These are phyloP conservation scores for Microbotryum saponariae DNA, from an alignment of 1,284 basidiomycete species.

Conservation along the genomic window DNA sequence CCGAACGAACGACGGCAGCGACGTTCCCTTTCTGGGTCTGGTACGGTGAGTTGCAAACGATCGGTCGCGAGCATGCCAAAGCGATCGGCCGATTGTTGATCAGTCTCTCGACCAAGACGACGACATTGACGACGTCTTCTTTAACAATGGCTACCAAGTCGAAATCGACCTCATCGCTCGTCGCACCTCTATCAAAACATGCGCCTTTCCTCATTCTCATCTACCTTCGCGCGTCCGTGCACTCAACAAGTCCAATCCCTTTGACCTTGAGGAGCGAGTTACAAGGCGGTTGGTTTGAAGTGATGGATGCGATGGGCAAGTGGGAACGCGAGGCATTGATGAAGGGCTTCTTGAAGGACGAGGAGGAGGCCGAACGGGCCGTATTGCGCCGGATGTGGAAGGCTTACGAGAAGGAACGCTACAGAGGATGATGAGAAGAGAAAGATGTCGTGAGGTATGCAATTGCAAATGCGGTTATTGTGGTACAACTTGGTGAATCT, in stretches of 20 bases:
- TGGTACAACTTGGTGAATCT: too few species aligned
- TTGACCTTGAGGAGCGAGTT: slow-evolving; percentile 25
- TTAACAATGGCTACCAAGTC: background rate
- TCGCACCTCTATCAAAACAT: slow-evolving; percentile 35
- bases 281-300: slow-evolving; percentile 31
- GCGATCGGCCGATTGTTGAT: slow-evolving; percentile 29
- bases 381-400: slow-evolving; percentile 31
- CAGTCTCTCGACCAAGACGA: slow-evolving; percentile 31
- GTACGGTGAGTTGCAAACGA: slow-evolving; percentile 14
- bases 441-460: too few species aligned
- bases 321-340: slow-evolving; percentile 36
- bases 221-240: slow-evolving; percentile 31
- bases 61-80: slow-evolving; percentile 20
- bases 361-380: slow-evolving; percentile 33
- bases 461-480: too few species aligned
- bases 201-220: slow-evolving; percentile 34
- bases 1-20: slow-evolving; percentile 20
- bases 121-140: slow-evolving; percentile 5
- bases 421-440: slow-evolving; percentile 21
- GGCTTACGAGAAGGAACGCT: slow-evolving; percentile 33
- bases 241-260: slow-evolving; percentile 27
- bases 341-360: slow-evolving; percentile 31
- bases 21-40: slow-evolving; percentile 31
- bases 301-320: slow-evolving; percentile 35
- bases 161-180: slow-evolving; percentile 15